Percentiles rank a stretch among this genome's conserved stretches.
Conservation (phyloP, 805 yeast species). For the Starmera amethionina region DNA sequence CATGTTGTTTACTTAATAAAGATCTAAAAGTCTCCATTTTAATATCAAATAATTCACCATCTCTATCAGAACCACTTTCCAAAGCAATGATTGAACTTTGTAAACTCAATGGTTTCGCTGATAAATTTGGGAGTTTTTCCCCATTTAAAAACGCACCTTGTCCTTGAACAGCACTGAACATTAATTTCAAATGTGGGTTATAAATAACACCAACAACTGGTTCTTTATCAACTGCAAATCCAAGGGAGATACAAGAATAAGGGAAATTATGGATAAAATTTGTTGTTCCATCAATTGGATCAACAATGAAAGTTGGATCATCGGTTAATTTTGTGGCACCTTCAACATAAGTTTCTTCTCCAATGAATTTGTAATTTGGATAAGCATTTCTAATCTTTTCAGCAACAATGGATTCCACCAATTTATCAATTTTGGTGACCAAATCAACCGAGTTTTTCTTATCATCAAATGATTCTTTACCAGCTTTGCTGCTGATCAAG, state of each 20-base stretch:
- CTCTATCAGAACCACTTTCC: conserved; percentile 54
- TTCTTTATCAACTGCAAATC: conserved; percentile 36
- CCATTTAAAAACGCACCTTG: conserved; percentile 45
- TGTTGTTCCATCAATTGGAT: conserved; percentile 60
- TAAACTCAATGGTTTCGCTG: conserved; percentile 29
- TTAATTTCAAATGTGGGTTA: conserved; percentile 44
- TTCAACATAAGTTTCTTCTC: conserved; percentile 48
- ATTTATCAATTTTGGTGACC: conserved; percentile 51
- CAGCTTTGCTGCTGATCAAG: conserved; percentile 38
- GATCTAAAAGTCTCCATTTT: conserved; percentile 39
- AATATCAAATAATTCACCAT: conserved; percentile 37
- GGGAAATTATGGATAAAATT: conserved; percentile 58
- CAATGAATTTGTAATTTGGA: conserved; percentile 45
- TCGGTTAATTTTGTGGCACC: conserved; percentile 37
- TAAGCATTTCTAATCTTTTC: conserved; percentile 26
- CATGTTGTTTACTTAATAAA: conserved; percentile 39
- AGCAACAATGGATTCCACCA: conserved; percentile 35
- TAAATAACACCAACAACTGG: conserved; percentile 60
- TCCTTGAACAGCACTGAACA: conserved; percentile 47
- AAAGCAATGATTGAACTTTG: conserved; percentile 46
- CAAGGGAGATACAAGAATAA: conserved; percentile 50
- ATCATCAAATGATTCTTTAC: conserved; percentile 40
- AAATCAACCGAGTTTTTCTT: conserved; percentile 53
- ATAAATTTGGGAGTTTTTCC: conserved; percentile 21
- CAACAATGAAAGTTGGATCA: conserved; percentile 54